Conservation (phyloP, 2,329 filamentous ascomycete species). For the Xylariaceae sp. region DNA sequence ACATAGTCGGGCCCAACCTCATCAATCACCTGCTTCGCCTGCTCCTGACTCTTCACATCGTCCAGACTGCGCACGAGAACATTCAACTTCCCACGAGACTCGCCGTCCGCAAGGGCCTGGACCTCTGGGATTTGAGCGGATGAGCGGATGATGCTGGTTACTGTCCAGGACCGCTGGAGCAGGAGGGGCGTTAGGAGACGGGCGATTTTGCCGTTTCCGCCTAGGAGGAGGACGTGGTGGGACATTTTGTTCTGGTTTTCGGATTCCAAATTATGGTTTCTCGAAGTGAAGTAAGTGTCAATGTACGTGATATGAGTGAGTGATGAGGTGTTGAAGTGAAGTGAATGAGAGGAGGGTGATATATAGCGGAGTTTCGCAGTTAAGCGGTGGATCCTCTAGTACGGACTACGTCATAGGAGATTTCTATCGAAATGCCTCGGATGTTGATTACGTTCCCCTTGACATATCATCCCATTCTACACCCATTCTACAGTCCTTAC, state of each 20-base stretch:
- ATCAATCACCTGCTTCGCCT: conserved; percentile 59
- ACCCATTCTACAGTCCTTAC: too few species aligned
- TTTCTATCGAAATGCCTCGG: too few species aligned
- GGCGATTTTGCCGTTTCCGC: conserved; percentile 76
- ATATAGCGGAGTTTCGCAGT: neutral
- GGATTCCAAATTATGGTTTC: too few species aligned
- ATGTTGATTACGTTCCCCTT: too few species aligned
- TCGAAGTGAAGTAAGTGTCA: too few species aligned
- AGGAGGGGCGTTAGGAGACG: conserved; percentile 71
- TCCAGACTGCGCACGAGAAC: conserved; percentile 68
- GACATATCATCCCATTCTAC: too few species aligned
- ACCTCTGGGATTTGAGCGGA: conserved; percentile 62
- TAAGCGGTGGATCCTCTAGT: too few species aligned
- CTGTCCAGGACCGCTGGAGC: conserved; percentile 66
- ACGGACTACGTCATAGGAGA: too few species aligned
- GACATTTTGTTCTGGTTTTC: neutral
- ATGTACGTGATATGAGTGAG: too few species aligned
- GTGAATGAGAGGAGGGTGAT: too few species aligned
- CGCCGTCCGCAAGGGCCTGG: conserved; percentile 50
- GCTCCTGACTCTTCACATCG: conserved; percentile 58
- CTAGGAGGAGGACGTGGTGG: conserved; percentile 63
- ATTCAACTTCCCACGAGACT: conserved; percentile 52
- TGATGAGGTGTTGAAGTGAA: too few species aligned
- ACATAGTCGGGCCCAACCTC: conserved; percentile 60
- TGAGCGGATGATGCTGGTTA: conserved; percentile 72